Evolutionary conservation across 2,329 filamentous ascomycete genomes (phyloP), one percentile per base, ranked within the genome.

Genomic region (Nemania sp.): DNA sequence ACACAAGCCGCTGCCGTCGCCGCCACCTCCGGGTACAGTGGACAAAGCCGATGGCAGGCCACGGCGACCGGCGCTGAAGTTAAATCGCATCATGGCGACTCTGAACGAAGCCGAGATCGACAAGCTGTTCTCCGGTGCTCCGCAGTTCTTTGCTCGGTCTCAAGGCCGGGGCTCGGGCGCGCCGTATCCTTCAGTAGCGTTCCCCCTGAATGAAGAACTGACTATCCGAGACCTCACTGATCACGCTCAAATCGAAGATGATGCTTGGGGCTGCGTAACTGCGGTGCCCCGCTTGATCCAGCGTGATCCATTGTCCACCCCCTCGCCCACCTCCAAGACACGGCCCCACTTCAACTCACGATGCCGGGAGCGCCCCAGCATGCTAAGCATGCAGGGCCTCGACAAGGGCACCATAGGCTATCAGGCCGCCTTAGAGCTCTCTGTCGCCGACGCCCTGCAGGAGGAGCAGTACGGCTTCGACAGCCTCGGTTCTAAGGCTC

Each of bases 91-190:
- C 71, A 86, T 86, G 77, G 75, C 81, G 39, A 79, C 78, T 43
- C 74, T 88, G 54, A 79, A 72, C 62, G 77, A 82, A 40, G 73
- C 76, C 34, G 83, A 88, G 61, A 73, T 90, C 46, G 83, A 86
- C 71, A 83, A 84, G 69, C 79, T 90, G 64, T 90, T 90, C 75
- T 88, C 86, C 22, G 86, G 87, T n/a, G 87, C 87, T 37, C 87
- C 87, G 59, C 86, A 89, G 67, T 90, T 86, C 73, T 85, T 84
- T 68, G 79, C 82, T 61, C 78, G 81, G 47, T 80, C 77, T 53
- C 79, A 83, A 62, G 80, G 81, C 33, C 80, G 84, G 68, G 81
- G 77, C 66, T 79, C 78, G 54, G 82, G 78, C 45, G 80, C 83
- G 31, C 81, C 81, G 19, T 79, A 83, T 62, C 85, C 86, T 19